Base-by-base conservation (phyloP, 2,329 filamentous ascomycete genomes). In the Chaetomiaceae sp. region DNA sequence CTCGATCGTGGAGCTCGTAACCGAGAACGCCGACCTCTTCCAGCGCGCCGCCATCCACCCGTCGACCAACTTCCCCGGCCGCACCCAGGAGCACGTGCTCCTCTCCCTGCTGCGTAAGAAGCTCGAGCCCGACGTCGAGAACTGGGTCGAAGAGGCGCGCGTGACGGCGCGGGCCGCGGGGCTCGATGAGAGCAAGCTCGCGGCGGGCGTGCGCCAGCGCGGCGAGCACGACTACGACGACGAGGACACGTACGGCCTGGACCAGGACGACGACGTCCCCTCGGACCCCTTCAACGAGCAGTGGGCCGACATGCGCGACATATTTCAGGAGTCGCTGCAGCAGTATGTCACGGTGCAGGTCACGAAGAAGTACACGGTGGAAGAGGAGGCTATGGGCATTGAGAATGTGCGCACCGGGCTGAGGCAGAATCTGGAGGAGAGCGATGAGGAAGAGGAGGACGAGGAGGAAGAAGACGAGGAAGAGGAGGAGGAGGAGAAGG, bases 91-190 rank as follows among this genome's bases (percentile, higher is more conserved):
- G 67, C 72, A 69, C 45, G 76, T 89, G 4, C 77, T 92, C 1
- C 76, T 81, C 23, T 81, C 86, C 62, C 75, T 95, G 2, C 75
- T 95, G 29, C 85, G 89, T 36, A 95, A 94, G 71, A 94, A 94
- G 67, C 78, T 91, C 45, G 89, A 94, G 61, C 88, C 89, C 0
- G 78, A 82, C 22, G 84, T 91, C 17, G 88, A 91, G 66, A 82
- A 84, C 53, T 85, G 86, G 72, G 83, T 92, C 23, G 80, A 83
- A 20, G 74, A 83, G 47, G 86, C 84, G 1, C 79, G 81, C 33
- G 75, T 75, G 54, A 72, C 73, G 25, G 74, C 75, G 12, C 65
- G 63, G 11, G 60, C 61, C 8, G 63, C 62, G 8, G 68, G 69
- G 8, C 55, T 71, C 20, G 64, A 67, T 5, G 54, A 56, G 3